Base-by-base conservation (phyloP, 2,329 filamentous ascomycete genomes). In the Penicillium sp. region DNA sequence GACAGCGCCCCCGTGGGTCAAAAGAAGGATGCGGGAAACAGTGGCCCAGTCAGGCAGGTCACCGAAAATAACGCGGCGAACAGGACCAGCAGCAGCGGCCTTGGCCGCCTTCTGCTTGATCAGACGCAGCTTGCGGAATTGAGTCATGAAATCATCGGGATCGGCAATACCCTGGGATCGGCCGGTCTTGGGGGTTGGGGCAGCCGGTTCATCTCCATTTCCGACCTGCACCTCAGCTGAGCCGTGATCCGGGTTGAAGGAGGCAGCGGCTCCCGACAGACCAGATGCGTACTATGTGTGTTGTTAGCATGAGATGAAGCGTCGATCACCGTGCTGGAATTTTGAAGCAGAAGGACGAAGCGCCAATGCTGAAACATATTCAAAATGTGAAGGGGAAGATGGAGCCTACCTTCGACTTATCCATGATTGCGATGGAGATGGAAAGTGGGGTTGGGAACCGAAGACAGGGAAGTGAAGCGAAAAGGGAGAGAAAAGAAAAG, bases 1-100 rank as follows among this genome's bases (percentile, higher is more conserved):
- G 16, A 77, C 57, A 10, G 62, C 53, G 9, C 75, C 75, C 13
- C 74, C 74, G 41, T 74, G 68, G 8, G 77, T 59, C 7, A 77
- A 58, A 2, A 69, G 70, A 14, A 75, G 59, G 10, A 76, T 59
- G 42, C 74, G 69, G 29, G 64, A 62, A 6, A 67, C 59, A 6
- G 55, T 65, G 13, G 63, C 59, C 51, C 69, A 69, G 3, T 60
- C 48, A 1, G 75, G 75, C n/a, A 77, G 64, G n/a, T 65, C 61
- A 16, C 61, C 67, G 45, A 77, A 64, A 9, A 74, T 58, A 22
- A 75, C 58, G 3, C 65, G 70, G 29, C 73, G 45, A 62, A 57
- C 31, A 60, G 60, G 41, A 63, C 51, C 46, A 16, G 32, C 1
- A 3, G 45, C 27, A 5, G n/a, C 44, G 21, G 16, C 29, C 45